These are phyloP conservation scores for Lactarius deliciosus DNA, from an alignment of 768 basidiomycete species.

Conservation along the genomic window DNA sequence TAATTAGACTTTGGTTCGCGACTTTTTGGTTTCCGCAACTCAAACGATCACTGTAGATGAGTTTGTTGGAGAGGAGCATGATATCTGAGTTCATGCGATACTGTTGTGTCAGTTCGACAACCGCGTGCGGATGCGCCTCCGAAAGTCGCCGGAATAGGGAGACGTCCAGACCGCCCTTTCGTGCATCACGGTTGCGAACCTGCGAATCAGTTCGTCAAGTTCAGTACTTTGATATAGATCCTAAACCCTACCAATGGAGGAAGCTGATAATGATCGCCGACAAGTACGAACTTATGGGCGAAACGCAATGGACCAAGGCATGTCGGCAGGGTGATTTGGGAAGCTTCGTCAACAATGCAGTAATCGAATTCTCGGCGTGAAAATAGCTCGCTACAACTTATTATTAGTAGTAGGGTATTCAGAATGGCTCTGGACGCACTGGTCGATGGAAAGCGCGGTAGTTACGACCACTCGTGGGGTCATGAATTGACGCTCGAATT, in stretches of 20 bases:
- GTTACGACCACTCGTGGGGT: conserved; percentile 92
- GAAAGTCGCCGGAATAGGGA: conserved; percentile 89
- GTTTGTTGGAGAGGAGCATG: conserved; percentile 84
- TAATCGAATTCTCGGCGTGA: conserved; percentile 85
- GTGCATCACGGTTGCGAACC: conserved; percentile 81
- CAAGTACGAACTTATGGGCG: conserved; percentile 88
- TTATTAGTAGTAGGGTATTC: not conserved
- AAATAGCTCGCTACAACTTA: conserved; percentile 70
- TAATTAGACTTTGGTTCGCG: conserved; percentile 53
- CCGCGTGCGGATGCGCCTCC: conserved; percentile 80
- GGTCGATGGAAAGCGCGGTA: conserved; percentile 90
- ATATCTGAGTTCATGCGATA: conserved; percentile 98
- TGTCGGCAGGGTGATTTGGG: conserved; percentile 94
- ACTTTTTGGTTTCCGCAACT: conserved; percentile 76
- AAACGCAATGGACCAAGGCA: conserved; percentile 91
- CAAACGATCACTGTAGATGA: conserved; percentile 79
- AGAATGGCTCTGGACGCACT: conserved; percentile 54
- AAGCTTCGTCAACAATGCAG: conserved; percentile 98
- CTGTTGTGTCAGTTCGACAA: conserved; percentile 83
- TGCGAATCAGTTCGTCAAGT: conserved; percentile 34
- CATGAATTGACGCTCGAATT: conserved; percentile 82
- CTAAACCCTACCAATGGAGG: conserved; percentile 74
- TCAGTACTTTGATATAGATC: not conserved
- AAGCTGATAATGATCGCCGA: conserved; percentile 96
- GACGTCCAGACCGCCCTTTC: conserved; percentile 82